Conservation (phyloP, 306 rosid genomes). For the Pyrus pyrifolia region DNA sequence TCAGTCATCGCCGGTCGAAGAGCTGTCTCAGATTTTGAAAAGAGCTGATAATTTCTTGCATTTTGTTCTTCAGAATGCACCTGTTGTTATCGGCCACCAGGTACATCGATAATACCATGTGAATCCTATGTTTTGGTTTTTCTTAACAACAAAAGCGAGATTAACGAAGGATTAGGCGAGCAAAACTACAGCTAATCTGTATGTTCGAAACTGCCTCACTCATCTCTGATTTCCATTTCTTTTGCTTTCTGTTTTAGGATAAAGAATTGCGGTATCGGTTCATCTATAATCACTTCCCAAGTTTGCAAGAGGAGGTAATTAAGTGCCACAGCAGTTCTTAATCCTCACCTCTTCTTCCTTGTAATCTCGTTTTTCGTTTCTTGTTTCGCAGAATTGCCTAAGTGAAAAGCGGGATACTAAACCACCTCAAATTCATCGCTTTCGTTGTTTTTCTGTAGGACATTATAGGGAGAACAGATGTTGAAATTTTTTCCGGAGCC, state of each 20-base stretch:
- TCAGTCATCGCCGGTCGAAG: constrained; percentile 87
- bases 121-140: background rate
- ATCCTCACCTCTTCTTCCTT: background rate
- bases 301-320: constrained; percentile 89
- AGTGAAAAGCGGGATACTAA: background rate
- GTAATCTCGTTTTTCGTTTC: background rate
- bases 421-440: background rate
- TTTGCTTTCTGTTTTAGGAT: constrained; percentile 48
- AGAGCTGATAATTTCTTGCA: constrained; percentile 88
- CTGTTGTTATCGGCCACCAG: constrained; percentile 98
- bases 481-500: constrained; percentile 80
- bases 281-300: constrained; percentile 96
- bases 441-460: constrained; percentile 40
- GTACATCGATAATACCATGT: constrained; percentile 18
- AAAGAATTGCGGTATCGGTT: constrained; percentile 90
- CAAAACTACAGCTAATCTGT: too few species aligned
- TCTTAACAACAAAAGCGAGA: too few species aligned
- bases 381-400: background rate
- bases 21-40: constrained; percentile 71
- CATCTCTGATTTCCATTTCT: background rate
- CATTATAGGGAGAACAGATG: constrained; percentile 88
- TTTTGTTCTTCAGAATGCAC: constrained; percentile 97
- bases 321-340: constrained; percentile 28
- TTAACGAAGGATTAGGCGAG: too few species aligned
- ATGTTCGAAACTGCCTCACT: background rate